phyloP scores from a whole-genome alignment of 2,329 filamentous ascomycete genomes.

The Colletotrichum sp. region DNA sequence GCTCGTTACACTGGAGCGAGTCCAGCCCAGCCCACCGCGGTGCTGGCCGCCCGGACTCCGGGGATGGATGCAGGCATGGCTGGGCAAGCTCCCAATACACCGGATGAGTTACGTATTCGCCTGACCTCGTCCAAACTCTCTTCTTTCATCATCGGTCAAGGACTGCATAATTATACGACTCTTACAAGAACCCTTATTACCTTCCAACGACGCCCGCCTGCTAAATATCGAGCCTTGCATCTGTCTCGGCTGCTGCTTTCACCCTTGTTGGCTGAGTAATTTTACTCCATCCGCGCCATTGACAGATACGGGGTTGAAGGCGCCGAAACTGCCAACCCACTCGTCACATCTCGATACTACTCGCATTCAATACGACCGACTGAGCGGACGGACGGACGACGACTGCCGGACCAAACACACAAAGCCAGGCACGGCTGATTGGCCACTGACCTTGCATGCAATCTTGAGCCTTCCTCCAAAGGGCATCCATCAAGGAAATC shows the following conservation, averaged over 20 bases:
- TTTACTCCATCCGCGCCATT: neutral
- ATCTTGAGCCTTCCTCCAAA: constrained; percentile 3
- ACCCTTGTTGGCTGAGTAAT: constrained; percentile 14
- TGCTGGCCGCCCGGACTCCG: neutral
- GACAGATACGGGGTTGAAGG: neutral
- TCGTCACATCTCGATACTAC: neutral
- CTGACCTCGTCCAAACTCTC: constrained; percentile 5
- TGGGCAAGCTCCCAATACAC: neutral
- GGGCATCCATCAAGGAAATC: neutral
- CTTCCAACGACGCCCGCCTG: neutral
- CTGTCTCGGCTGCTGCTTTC: neutral
- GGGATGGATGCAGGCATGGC: neutral
- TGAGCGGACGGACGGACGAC: constrained; percentile 1
- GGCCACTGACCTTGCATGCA: constrained; percentile 4
- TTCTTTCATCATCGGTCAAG: constrained; percentile 14
- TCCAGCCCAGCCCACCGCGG: neutral
- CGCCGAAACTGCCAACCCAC: neutral
- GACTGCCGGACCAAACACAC: neutral
- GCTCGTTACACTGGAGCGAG: neutral
- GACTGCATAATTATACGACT: neutral
- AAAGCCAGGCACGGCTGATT: neutral
- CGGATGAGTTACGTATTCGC: constrained; percentile 5
- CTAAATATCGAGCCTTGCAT: neutral
- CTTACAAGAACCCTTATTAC: neutral
- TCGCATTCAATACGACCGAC: neutral